Conservation (phyloP, 352 stramenopile species). For the Globisporangium cystogenes region DNA sequence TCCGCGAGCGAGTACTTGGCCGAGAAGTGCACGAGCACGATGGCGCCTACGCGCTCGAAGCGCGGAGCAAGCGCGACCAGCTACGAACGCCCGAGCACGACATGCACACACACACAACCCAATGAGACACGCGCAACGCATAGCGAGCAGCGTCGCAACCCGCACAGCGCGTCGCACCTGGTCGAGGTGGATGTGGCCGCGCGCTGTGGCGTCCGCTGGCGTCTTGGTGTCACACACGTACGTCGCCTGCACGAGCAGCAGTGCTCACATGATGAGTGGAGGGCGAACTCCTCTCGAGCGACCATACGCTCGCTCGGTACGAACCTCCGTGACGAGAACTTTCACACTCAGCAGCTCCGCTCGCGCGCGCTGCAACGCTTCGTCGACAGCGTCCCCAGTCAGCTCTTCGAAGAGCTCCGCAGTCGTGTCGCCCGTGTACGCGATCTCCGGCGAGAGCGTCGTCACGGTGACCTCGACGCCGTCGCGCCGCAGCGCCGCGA, state of each 20-base stretch:
- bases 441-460: constrained; percentile 44
- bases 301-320: background rate
- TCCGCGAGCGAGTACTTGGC: constrained; percentile 41
- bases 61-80: constrained; percentile 29
- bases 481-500: constrained; percentile 36
- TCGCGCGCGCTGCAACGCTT: constrained; percentile 7
- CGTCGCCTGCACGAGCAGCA: constrained; percentile 37
- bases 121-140: too few species aligned
- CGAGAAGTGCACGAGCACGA: constrained; percentile 78
- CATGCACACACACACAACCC: background rate
- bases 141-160: too few species aligned
- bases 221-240: constrained; percentile 52
- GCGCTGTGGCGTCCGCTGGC: constrained; percentile 28
- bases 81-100: constrained; percentile 5
- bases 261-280: background rate
- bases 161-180: constrained; percentile 33
- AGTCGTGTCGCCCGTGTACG: constrained; percentile 81
- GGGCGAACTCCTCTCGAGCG: background rate
- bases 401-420: constrained; percentile 39
- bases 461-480: constrained; percentile 39
- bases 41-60: constrained; percentile 43
- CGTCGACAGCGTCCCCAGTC: constrained; percentile 5
- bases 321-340: constrained; percentile 80
- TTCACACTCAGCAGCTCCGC: constrained; percentile 57
- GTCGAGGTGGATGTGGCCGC: constrained; percentile 72